Conservation (phyloP, 805 yeast species). For the Candida verbasci region DNA sequence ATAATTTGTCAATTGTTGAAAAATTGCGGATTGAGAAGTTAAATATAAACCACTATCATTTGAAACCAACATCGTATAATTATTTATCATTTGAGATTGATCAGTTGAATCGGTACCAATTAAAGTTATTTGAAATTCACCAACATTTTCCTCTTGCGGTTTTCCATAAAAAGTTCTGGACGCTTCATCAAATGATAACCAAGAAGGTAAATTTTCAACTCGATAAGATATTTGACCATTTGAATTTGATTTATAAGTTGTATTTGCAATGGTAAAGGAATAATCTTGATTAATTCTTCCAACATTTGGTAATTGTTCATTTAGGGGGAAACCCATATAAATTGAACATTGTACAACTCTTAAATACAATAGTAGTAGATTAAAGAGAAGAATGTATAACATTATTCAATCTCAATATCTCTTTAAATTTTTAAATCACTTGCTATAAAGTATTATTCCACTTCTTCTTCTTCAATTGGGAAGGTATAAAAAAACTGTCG, state of each 20-base stretch:
- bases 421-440: no score
- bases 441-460: no score
- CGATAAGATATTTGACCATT: conserved; percentile 48
- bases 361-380: conserved; percentile 8
- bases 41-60: conserved; percentile 50
- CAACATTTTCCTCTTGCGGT: conserved; percentile 46
- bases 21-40: conserved; percentile 37
- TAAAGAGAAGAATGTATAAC: conserved; percentile 8
- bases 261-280: conserved; percentile 60
- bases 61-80: conserved; percentile 61
- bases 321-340: conserved; percentile 68
- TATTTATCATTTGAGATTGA: conserved; percentile 34
- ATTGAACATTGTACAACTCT: conserved; percentile 39
- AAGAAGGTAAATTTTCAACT: conserved; percentile 59
- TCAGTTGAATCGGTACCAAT: conserved; percentile 64
- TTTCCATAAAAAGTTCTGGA: conserved; percentile 67
- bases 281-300: conserved; percentile 67
- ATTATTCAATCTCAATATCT: no score
- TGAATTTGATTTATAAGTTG: conserved; percentile 52
- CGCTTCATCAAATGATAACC: conserved; percentile 70
- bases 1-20: conserved; percentile 51
- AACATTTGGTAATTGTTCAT: conserved; percentile 81
- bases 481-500: background rate
- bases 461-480: no score
- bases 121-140: conserved; percentile 42